A percentile compares a stretch with the other conserved stretches of the same genome.
Evolutionary conservation across 805 yeast genomes (phyloP).

Genomic region (Suhomyces canberraensis): DNA sequence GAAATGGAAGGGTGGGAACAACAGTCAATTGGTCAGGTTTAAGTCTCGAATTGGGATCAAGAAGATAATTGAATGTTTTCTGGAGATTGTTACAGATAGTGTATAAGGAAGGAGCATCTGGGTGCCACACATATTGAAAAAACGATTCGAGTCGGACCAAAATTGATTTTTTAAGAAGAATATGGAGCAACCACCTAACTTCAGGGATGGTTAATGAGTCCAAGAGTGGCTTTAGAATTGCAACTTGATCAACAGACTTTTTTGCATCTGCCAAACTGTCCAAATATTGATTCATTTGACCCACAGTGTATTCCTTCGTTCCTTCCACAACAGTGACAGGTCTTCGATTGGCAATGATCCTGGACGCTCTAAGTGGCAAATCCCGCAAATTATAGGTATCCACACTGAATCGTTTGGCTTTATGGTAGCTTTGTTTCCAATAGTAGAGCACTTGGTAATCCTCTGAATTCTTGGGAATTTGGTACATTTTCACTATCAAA

Average conservation of each 20-base stretch:
- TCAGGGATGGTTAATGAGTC: conserved; percentile 58
- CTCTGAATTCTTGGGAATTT: conserved; percentile 56
- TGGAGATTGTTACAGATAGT: conserved; percentile 64
- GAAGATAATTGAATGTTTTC: conserved; percentile 52
- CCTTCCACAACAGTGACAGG: background rate
- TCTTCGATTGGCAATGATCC: conserved; percentile 50
- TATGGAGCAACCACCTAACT: conserved; percentile 64
- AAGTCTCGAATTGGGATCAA: conserved; percentile 47
- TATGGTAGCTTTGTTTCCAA: conserved; percentile 37
- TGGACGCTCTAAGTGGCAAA: conserved; percentile 48
- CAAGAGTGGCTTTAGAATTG: conserved; percentile 48
- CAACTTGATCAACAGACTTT: conserved; percentile 35
- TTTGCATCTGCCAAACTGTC: conserved; percentile 26
- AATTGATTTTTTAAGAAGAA: conserved; percentile 57
- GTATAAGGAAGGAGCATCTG: conserved; percentile 65
- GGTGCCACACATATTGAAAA: conserved; percentile 67
- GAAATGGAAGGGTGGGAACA: conserved; percentile 53
- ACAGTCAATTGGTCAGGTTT: conserved; percentile 39
- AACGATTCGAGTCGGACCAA: conserved; percentile 59
- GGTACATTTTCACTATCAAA: conserved; percentile 45
- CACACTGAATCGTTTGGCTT: conserved; percentile 31
- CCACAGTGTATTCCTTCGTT: conserved; percentile 16
- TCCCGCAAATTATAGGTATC: conserved; percentile 44
- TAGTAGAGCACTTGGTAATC: conserved; percentile 47
- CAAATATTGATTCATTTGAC: conserved; percentile 27